These are phyloP conservation scores for Mortierella claussenii DNA, from an alignment of 192 early-diverging fungal species.

Conservation along the genomic window DNA sequence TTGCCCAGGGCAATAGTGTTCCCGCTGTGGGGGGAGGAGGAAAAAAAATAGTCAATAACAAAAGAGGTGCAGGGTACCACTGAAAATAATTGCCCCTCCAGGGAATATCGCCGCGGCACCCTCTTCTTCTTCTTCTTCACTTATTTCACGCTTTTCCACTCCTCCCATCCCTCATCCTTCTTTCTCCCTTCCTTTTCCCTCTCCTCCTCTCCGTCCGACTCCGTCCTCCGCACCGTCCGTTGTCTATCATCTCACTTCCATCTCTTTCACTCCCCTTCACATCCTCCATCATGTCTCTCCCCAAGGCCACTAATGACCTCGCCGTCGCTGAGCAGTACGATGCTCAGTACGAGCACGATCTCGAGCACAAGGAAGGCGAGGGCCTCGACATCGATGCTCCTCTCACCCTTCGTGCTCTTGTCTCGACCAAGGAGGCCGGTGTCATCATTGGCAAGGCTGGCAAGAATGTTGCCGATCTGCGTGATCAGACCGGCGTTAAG, in stretches of 20 bases:
- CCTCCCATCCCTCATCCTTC: neutral
- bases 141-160: constrained; percentile 16
- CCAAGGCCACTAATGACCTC: constrained; percentile 47
- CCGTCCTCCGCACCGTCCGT: constrained; percentile 4
- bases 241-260: constrained; percentile 10
- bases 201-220: constrained; percentile 3
- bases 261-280: constrained; percentile 10
- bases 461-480: constrained; percentile 87
- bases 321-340: constrained; percentile 20
- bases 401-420: constrained; percentile 72
- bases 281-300: constrained; percentile 35
- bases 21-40: neutral
- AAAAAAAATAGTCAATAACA: neutral
- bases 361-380: constrained; percentile 55
- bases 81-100: no score
- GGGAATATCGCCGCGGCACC: no score
- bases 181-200: constrained; percentile 8
- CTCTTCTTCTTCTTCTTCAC: constrained; percentile 7
- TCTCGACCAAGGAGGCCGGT: constrained; percentile 78
- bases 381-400: constrained; percentile 50
- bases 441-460: constrained; percentile 92
- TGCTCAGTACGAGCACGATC: constrained; percentile 30
- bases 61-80: no score
- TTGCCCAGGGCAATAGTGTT: no score
- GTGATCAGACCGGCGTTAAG: constrained; percentile 82